These are phyloP conservation scores for Dioscorea alata DNA, from an alignment of 106 monocot genomes.

Conservation along the genomic window DNA sequence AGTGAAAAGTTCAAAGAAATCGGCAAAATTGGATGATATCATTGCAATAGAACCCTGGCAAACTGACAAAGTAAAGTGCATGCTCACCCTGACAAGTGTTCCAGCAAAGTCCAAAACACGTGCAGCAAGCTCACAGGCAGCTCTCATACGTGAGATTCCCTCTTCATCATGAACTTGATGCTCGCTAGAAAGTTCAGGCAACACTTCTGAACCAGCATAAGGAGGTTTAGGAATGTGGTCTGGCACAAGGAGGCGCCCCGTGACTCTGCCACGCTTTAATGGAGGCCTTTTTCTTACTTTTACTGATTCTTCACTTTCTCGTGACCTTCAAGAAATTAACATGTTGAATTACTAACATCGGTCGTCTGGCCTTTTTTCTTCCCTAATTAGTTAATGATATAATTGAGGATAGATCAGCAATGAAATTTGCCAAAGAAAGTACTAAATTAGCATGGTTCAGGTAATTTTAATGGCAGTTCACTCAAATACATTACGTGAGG, in stretches of 20 bases:
- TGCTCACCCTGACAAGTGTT: slow-evolving; percentile 77
- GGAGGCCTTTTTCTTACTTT: slow-evolving; percentile 68
- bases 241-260: slow-evolving; percentile 60
- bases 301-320: slow-evolving; percentile 47
- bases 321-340: slow-evolving; percentile 32
- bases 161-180: slow-evolving; percentile 80
- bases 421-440: neutral
- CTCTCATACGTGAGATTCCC: slow-evolving; percentile 76
- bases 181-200: slow-evolving; percentile 69
- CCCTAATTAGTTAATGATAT: neutral
- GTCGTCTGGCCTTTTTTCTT: neutral
- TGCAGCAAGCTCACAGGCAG: slow-evolving; percentile 94
- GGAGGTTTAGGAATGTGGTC: slow-evolving; percentile 83
- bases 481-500: neutral
- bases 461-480: neutral
- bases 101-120: slow-evolving; percentile 89
- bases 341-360: slow-evolving; percentile 2
- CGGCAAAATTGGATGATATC: too few species aligned
- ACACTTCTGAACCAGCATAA: slow-evolving; percentile 54
- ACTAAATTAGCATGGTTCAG: neutral
- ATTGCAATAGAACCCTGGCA: too few species aligned
- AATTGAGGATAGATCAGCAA: neutral
- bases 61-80: neutral
- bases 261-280: slow-evolving; percentile 77
- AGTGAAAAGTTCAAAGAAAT: too few species aligned